A percentile compares a stretch with the other conserved stretches of the same genome.
Conservation (phyloP, 139 green algal genomes). For the Picochlorum sp. region DNA sequence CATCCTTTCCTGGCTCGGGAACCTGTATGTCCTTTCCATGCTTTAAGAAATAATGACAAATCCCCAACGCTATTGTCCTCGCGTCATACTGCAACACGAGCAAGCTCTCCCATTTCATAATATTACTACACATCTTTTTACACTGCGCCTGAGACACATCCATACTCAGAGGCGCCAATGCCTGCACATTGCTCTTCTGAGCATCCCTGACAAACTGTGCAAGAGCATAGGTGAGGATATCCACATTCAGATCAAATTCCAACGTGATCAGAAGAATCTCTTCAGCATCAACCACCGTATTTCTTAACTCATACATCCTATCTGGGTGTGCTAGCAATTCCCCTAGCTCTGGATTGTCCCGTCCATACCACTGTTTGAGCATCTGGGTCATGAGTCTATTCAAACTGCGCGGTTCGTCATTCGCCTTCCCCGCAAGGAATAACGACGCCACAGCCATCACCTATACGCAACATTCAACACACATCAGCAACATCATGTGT, state of each 20-base stretch:
- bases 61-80: constrained; percentile 14
- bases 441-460: constrained; percentile 18
- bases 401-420: constrained; percentile 9
- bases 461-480: not conserved
- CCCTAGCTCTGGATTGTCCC: constrained; percentile 16
- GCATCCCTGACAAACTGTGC: not conserved
- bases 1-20: not conserved
- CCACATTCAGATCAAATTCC: constrained; percentile 37
- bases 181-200: not conserved
- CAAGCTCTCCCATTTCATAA: constrained; percentile 14
- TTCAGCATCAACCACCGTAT: constrained; percentile 26
- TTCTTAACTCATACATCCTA: not conserved
- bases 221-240: constrained; percentile 6
- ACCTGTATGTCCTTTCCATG: not conserved
- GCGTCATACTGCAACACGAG: constrained; percentile 19
- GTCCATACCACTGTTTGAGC: constrained; percentile 24
- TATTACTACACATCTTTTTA: constrained; percentile 12
- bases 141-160: not conserved
- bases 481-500: not conserved
- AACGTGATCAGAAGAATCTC: constrained; percentile 24
- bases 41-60: constrained; percentile 26
- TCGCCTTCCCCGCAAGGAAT: constrained; percentile 27
- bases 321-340: not conserved
- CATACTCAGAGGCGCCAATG: not conserved
- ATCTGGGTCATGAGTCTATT: constrained; percentile 11